phyloP scores from a whole-genome alignment of 148 eudicot species.

The Rhododendron williamsianum region DNA sequence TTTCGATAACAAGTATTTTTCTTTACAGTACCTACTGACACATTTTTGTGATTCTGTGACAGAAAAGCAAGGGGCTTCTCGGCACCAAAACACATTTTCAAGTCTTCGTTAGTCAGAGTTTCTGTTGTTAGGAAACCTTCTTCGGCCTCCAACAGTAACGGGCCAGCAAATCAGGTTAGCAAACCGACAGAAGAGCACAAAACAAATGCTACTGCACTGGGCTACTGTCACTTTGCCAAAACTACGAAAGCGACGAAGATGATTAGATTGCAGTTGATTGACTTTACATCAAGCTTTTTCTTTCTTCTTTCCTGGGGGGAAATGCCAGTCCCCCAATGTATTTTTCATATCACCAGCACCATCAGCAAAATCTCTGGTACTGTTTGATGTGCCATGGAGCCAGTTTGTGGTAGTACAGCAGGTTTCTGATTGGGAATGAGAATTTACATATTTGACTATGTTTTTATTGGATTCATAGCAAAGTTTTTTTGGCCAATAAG shows the following conservation, averaged over 20 bases:
- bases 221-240: constrained; percentile 51
- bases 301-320: not conserved
- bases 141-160: constrained; percentile 12
- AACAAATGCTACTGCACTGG: constrained; percentile 19
- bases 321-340: not conserved
- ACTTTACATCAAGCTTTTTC: not conserved
- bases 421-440: not conserved
- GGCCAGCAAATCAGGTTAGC: constrained; percentile 13
- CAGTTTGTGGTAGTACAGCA: not conserved
- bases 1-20: not conserved
- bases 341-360: not conserved
- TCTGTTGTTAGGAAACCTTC: constrained; percentile 37
- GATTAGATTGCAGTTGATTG: constrained; percentile 12
- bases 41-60: constrained; percentile 10
- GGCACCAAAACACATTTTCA: constrained; percentile 23
- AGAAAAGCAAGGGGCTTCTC: constrained; percentile 17
- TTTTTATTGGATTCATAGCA: not conserved
- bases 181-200: constrained; percentile 15
- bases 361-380: not conserved
- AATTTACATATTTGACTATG: not conserved
- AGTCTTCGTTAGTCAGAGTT: constrained; percentile 34
- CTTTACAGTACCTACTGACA: not conserved
- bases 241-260: constrained; percentile 59
- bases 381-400: not conserved
- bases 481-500: not conserved